A percentile compares a stretch with the other conserved stretches of the same genome.
Evolutionary conservation across 108 stramenopile genomes (phyloP).

Genomic region (Ochromonas danica): DNA sequence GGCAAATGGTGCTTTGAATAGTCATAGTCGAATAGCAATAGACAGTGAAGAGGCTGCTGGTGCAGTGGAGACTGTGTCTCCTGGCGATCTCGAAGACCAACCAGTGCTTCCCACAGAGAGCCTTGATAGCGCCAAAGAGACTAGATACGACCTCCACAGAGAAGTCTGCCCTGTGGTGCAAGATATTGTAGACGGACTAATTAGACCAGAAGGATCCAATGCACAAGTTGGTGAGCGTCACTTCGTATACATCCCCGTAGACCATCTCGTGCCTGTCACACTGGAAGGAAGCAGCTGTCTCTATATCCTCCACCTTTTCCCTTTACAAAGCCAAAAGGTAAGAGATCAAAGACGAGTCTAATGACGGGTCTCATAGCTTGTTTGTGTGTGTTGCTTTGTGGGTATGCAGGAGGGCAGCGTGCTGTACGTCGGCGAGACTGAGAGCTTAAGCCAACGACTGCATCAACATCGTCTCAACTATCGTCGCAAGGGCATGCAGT

Average conservation of each 20-base stretch:
- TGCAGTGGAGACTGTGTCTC: neutral
- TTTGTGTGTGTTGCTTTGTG: neutral
- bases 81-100: neutral
- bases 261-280: constrained; percentile 55
- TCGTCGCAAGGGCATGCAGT: constrained; percentile 48
- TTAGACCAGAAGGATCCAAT: neutral
- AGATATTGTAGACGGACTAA: neutral
- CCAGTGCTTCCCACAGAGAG: neutral
- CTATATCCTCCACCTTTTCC: constrained; percentile 63
- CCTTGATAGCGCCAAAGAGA: neutral
- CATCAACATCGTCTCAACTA: constrained; percentile 67
- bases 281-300: constrained; percentile 73
- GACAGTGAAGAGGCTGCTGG: neutral
- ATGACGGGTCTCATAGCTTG: neutral
- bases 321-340: constrained; percentile 35
- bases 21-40: neutral
- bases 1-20: neutral
- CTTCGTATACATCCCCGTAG: neutral
- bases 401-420: constrained; percentile 26
- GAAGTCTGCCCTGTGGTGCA: neutral
- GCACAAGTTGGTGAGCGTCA: neutral
- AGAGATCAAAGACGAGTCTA: constrained; percentile 61
- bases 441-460: constrained; percentile 63
- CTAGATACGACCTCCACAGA: neutral
- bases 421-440: constrained; percentile 84